Evolutionary conservation across 345 rosid species (phyloP).

Genomic region (Eucalyptus microcorys): DNA sequence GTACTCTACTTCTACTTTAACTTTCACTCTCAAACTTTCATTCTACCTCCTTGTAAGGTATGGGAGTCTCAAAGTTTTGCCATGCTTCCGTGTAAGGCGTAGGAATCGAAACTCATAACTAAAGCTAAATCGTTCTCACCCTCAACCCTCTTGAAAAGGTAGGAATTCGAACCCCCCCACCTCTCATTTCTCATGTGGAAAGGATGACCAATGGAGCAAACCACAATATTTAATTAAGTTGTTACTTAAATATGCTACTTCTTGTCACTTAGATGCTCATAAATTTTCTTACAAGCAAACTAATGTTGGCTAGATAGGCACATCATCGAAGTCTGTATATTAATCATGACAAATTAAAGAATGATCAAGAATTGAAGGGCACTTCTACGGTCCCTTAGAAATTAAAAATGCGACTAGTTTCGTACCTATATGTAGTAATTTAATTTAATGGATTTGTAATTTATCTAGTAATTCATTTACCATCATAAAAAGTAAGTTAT

Average conservation of each 20-base stretch:
- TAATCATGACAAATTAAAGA: neutral
- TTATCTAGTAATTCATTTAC: neutral
- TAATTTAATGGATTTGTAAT: neutral
- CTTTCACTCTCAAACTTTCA: no score
- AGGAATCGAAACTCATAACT: no score
- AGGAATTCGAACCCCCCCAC: no score
- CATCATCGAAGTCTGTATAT: neutral
- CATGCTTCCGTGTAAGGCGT: no score
- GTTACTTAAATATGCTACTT: neutral
- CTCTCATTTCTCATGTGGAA: no score
- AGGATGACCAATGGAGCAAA: no score
- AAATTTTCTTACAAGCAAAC: neutral
- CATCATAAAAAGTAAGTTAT: neutral
- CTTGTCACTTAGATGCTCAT: neutral
- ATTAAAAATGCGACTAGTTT: neutral
- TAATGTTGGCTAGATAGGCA: neutral
- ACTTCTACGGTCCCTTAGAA: neutral
- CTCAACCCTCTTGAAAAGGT: no score
- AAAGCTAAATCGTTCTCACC: no score
- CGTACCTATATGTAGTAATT: neutral
- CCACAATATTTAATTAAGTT: neutral
- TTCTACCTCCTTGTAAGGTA: no score
- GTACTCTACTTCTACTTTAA: no score
- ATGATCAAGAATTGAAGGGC: neutral
- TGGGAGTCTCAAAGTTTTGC: no score